These are phyloP conservation scores for Blastobotrys indianensis DNA, from an alignment of 1,139 yeast genomes.

Conservation along the genomic window DNA sequence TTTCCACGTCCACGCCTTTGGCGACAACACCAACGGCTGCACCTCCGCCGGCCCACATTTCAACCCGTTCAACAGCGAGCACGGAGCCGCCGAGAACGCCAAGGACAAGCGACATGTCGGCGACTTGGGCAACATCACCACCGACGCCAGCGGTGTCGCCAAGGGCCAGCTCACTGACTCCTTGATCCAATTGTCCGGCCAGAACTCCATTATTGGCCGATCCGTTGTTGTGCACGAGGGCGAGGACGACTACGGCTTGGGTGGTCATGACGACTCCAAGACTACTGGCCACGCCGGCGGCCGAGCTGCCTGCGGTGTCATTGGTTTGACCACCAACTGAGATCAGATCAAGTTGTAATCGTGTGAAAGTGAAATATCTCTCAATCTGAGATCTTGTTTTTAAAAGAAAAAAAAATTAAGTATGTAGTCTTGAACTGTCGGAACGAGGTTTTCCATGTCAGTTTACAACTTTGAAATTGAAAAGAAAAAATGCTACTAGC, in stretches of 20 bases:
- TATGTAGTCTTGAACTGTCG: no score
- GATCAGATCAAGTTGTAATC: background rate
- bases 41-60: conserved; percentile 99
- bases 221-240: conserved; percentile 95
- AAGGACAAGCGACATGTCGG: conserved; percentile 86
- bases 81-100: conserved; percentile 91
- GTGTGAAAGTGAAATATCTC: background rate
- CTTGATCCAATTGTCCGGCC: conserved; percentile 75
- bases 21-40: conserved; percentile 98
- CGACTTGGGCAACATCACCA: conserved; percentile 88
- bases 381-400: no score
- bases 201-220: conserved; percentile 85
- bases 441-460: no score
- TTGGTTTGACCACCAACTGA: conserved; percentile 45
- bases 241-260: conserved; percentile 92
- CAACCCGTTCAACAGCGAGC: conserved; percentile 86
- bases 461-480: no score
- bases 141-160: conserved; percentile 84
- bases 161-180: conserved; percentile 79
- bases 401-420: no score
- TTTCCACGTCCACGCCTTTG: conserved; percentile 96
- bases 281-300: conserved; percentile 99
- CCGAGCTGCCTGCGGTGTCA: conserved; percentile 99
- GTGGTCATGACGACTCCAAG: conserved; percentile 88
- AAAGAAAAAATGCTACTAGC: conserved; percentile 2